Evolutionary conservation across 2,329 filamentous ascomycete species (phyloP), one percentile per base, ranked within the genome.

Genomic region (Cryphonectria carpinicola): DNA sequence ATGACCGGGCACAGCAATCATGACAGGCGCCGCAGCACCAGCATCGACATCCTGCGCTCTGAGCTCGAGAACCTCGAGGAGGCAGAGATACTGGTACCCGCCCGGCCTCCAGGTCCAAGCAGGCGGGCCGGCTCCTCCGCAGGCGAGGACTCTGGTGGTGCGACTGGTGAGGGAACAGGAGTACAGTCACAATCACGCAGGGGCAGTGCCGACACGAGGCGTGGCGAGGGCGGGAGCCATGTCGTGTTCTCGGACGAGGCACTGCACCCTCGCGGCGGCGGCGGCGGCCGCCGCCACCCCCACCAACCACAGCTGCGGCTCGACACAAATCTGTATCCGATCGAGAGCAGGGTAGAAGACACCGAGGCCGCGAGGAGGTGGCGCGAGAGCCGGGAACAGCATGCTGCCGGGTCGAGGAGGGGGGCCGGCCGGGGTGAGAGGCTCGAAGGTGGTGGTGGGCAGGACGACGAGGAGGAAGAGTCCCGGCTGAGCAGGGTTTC

Each of bases 291-390:
- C 0, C 46, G 46, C 46, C 46, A 49, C 46, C 46, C n/a, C 22
- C 46, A 49, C 17, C 63, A 61, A 28, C 70, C 56, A 28, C 68
- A 73, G 0, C 63, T 76, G 43, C 74, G 69, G 11, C 54, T 72
- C 17, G 72, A 74, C 66, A 75, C 76, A 5, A 66, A 75, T 4
- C 75, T 80, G 8, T 79, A 80, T 68, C 79, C 78, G 10, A 79
- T 80, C 70, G 70, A 77, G 54, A 80, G 78, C 13, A 75, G 77
- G 32, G 72, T 73, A 17, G 72, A 73, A 37, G 32, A 70, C 66
- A 74, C 73, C 14, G 72, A 75, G 52, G 70, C 67, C 32, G 69
- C 74, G 6, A 68, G 66, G 35, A 43, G 37, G 54, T 70, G 71
- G 71, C 68, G 71, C 28, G 68, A 72, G 66, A 70, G 68, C n/a